Conservation (phyloP, 768 basidiomycete genomes). For the Boletus sp. region DNA sequence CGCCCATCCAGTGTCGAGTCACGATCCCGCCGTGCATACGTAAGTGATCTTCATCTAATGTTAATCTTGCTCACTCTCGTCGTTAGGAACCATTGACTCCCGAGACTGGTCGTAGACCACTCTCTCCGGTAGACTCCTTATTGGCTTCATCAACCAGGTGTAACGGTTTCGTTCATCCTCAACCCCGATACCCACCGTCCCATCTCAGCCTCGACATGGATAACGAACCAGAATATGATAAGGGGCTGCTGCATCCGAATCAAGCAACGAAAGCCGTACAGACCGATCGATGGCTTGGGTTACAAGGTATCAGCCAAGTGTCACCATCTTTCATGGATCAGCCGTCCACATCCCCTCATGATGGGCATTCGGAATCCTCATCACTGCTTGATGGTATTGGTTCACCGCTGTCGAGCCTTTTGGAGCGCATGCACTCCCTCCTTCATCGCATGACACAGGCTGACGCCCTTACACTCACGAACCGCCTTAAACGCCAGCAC, state of each 20-base stretch:
- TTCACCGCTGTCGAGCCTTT: conserved; percentile 48
- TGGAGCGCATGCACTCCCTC: conserved; percentile 64
- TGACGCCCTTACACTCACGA: conserved; percentile 84
- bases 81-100: conserved; percentile 46
- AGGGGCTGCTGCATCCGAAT: conserved; percentile 30
- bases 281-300: conserved; percentile 48
- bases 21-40: conserved; percentile 29
- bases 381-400: conserved; percentile 58
- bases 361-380: conserved; percentile 73
- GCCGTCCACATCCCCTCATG: conserved; percentile 47
- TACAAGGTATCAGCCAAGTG: conserved; percentile 33
- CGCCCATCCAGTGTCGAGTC: conserved; percentile 37
- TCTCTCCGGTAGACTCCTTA: conserved; percentile 41
- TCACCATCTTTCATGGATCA: conserved; percentile 36
- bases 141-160: conserved; percentile 26
- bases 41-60: conserved; percentile 21
- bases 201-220: conserved; percentile 44
- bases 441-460: conserved; percentile 66
- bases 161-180: conserved; percentile 24
- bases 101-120: conserved; percentile 41
- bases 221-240: conserved; percentile 38
- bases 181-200: conserved; percentile 25
- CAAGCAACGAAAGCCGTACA: conserved; percentile 68
- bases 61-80: conserved; percentile 8
- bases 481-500: conserved; percentile 88